Evolutionary conservation across 108 stramenopile species (phyloP).

Genomic region (Cyclotella baltica): DNA sequence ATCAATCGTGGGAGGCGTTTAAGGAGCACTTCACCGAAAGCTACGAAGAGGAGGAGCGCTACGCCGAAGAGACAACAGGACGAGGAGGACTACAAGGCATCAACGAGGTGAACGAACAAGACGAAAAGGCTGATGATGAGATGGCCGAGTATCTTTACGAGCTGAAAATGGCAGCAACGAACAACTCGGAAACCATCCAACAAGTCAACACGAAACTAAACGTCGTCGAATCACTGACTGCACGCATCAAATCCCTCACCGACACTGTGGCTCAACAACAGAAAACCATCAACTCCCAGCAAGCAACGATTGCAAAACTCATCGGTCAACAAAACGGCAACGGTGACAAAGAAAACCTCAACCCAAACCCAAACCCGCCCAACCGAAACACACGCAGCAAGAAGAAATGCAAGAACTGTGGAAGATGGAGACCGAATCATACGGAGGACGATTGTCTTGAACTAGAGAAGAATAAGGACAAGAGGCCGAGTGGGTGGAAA

Average conservation of each 20-base stretch:
- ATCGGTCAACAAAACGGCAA: neutral
- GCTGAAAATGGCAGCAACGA: neutral
- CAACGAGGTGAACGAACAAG: neutral
- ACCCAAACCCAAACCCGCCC: neutral
- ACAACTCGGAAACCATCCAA: neutral
- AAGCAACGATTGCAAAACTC: neutral
- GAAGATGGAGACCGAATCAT: neutral
- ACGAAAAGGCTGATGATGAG: neutral
- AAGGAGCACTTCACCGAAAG: constrained; percentile 5
- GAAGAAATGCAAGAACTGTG: neutral
- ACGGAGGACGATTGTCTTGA: neutral
- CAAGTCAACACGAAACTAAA: constrained; percentile 4
- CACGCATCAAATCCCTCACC: neutral
- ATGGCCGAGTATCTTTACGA: constrained; percentile 1
- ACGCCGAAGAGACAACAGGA: neutral
- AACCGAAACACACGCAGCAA: neutral
- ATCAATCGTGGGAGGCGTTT: neutral
- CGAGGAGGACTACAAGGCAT: neutral
- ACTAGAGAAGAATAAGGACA: neutral
- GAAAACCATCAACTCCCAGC: neutral
- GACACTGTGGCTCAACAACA: constrained; percentile 8
- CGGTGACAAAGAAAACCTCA: neutral
- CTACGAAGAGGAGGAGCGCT: neutral
- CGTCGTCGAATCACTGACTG: neutral
- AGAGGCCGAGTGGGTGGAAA: neutral